These are phyloP conservation scores for Avena atlantica DNA, from an alignment of 176 grass and related monocot species.

Conservation along the genomic window DNA sequence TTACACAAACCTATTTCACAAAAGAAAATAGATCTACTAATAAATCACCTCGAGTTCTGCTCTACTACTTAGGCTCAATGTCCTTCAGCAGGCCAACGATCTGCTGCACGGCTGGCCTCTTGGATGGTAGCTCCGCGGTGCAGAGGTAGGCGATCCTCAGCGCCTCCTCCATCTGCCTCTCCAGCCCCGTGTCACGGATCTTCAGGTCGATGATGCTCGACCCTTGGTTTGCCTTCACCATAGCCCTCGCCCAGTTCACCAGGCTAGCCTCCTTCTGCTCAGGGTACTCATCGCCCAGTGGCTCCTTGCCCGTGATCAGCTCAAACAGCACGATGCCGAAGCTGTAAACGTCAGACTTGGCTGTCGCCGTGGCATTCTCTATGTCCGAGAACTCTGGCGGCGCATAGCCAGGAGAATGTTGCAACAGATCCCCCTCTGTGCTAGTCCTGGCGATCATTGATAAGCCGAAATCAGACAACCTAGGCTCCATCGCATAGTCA, in stretches of 20 bases:
- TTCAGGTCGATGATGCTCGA: conserved; percentile 74
- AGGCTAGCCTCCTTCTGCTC: conserved; percentile 70
- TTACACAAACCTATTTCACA: conserved; percentile 37
- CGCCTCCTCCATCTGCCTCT: conserved; percentile 83
- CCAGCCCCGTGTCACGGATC: conserved; percentile 69
- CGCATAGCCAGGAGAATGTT: conserved; percentile 60
- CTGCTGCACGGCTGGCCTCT: conserved; percentile 98
- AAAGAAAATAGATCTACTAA: conserved; percentile 26
- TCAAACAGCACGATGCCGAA: conserved; percentile 94
- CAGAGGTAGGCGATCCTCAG: conserved; percentile 90
- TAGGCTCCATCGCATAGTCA: conserved; percentile 81
- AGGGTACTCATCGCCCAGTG: conserved; percentile 67
- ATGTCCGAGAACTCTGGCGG: conserved; percentile 77
- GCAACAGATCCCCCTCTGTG: conserved; percentile 43
- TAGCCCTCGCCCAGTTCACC: conserved; percentile 73
- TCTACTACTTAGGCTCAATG: conserved; percentile 73
- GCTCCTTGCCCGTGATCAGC: conserved; percentile 89
- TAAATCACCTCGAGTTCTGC: conserved; percentile 46
- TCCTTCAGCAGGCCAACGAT: conserved; percentile 97
- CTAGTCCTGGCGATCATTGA: conserved; percentile 64
- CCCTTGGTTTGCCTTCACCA: conserved; percentile 76
- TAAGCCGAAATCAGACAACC: conserved; percentile 82
- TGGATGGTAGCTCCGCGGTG: conserved; percentile 79
- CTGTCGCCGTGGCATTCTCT: conserved; percentile 61
- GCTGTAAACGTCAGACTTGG: conserved; percentile 77